A percentile compares a stretch with the other conserved stretches of the same genome.
Evolutionary conservation across 352 stramenopile species (phyloP).

Genomic region (Phytophthora hybrid): DNA sequence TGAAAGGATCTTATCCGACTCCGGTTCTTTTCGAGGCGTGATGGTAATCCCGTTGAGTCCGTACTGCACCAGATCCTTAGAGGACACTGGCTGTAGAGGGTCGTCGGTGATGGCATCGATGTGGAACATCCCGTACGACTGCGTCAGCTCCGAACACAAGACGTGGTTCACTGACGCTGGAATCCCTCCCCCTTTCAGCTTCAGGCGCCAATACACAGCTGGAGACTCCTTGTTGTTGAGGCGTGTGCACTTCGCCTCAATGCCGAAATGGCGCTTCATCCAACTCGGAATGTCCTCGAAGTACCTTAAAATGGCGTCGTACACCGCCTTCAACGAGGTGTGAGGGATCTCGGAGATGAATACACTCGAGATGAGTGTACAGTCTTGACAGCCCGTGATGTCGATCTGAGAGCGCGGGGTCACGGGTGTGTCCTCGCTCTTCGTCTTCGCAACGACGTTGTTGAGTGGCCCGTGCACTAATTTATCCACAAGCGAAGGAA

Average conservation of each 20-base stretch:
- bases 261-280: conserved; percentile 44
- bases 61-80: conserved; percentile 14
- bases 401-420: conserved; percentile 42
- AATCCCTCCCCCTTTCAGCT: conserved; percentile 21
- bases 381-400: conserved; percentile 39
- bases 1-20: not conserved
- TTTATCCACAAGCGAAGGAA: conserved; percentile 29
- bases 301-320: conserved; percentile 30
- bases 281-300: conserved; percentile 29
- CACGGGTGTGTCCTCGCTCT: not conserved
- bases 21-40: conserved; percentile 16
- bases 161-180: conserved; percentile 40
- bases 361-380: conserved; percentile 45
- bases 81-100: conserved; percentile 22
- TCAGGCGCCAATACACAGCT: conserved; percentile 34
- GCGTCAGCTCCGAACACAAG: conserved; percentile 31
- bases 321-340: conserved; percentile 40
- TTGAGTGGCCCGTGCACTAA: conserved; percentile 35
- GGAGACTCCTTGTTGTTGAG: conserved; percentile 30
- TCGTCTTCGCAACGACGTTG: conserved; percentile 22
- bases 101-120: conserved; percentile 43
- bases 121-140: conserved; percentile 36
- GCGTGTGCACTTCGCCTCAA: conserved; percentile 19
- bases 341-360: conserved; percentile 49
- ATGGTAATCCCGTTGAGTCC: conserved; percentile 22